phyloP scores from a whole-genome alignment of 1,139 yeast genomes.

The Tardiomyces depauwii region DNA sequence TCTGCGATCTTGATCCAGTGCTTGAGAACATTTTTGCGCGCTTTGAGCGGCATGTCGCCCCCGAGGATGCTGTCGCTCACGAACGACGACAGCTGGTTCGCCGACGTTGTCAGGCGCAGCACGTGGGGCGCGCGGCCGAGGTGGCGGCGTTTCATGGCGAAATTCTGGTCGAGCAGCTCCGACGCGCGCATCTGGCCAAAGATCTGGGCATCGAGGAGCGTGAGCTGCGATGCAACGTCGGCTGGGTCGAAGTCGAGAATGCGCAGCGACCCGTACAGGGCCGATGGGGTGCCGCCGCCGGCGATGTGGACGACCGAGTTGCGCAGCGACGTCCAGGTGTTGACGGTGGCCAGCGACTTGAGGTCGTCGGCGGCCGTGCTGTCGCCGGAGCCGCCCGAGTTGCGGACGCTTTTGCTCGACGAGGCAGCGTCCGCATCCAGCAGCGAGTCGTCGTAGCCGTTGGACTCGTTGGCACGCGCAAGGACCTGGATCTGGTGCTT shows the following conservation, averaged over 20 bases:
- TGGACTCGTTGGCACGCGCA: conserved; percentile 8
- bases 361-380: conserved; percentile 5
- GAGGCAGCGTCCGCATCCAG: neutral
- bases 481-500: conserved; percentile 10
- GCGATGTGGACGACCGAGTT: conserved; percentile 2
- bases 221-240: conserved; percentile 77
- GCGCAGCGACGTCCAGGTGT: conserved; percentile 6
- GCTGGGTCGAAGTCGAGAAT: conserved; percentile 61
- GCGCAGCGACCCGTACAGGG: conserved; percentile 11
- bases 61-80: conserved; percentile 60
- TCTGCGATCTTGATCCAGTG: conserved; percentile 80
- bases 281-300: conserved; percentile 1
- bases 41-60: conserved; percentile 32
- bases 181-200: conserved; percentile 57
- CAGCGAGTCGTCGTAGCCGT: conserved; percentile 9
- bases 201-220: conserved; percentile 64
- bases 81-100: conserved; percentile 72
- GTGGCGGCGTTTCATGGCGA: conserved; percentile 51
- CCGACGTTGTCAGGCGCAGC: conserved; percentile 53
- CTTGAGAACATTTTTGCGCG: conserved; percentile 50
- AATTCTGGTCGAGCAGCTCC: conserved; percentile 68
- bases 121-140: conserved; percentile 60
- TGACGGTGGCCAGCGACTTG: conserved; percentile 3
- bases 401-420: conserved; percentile 1
- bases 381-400: conserved; percentile 1